Evolutionary conservation across 345 rosid species (phyloP).

Genomic region (Eucalyptus cloeziana): DNA sequence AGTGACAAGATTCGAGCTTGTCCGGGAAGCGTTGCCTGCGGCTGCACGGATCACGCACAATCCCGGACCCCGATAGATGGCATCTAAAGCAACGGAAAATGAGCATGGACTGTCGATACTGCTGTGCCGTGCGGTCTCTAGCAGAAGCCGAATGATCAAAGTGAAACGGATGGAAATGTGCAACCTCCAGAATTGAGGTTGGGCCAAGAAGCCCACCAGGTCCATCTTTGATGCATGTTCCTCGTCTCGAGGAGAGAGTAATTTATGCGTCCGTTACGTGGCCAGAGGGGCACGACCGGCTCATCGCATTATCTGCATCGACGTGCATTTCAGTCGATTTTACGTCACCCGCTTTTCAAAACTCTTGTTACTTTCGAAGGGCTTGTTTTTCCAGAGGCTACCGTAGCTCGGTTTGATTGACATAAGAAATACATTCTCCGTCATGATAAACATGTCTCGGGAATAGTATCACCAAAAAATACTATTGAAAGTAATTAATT

Average conservation of each 20-base stretch:
- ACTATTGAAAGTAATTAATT: neutral
- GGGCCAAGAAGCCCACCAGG: neutral
- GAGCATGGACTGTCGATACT: neutral
- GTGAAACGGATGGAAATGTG: too few relatives aligned
- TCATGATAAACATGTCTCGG: neutral
- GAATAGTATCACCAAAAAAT: neutral
- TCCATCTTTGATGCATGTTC: neutral
- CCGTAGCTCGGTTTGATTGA: neutral
- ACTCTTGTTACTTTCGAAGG: neutral
- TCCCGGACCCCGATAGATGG: neutral
- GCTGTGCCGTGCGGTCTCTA: fast-evolving
- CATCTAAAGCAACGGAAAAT: neutral
- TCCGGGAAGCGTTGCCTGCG: neutral
- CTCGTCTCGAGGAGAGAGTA: neutral
- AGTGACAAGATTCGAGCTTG: neutral
- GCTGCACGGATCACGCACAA: fast-evolving
- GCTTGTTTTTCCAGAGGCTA: neutral
- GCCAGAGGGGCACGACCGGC: neutral
- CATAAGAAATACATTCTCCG: neutral
- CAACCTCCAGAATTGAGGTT: neutral
- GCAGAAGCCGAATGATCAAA: neutral
- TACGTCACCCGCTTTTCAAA: neutral
- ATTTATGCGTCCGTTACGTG: neutral
- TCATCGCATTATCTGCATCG: neutral
- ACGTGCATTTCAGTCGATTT: neutral